Conservation (phyloP, 2,329 filamentous ascomycete species). For the Sarocladium strictum region DNA sequence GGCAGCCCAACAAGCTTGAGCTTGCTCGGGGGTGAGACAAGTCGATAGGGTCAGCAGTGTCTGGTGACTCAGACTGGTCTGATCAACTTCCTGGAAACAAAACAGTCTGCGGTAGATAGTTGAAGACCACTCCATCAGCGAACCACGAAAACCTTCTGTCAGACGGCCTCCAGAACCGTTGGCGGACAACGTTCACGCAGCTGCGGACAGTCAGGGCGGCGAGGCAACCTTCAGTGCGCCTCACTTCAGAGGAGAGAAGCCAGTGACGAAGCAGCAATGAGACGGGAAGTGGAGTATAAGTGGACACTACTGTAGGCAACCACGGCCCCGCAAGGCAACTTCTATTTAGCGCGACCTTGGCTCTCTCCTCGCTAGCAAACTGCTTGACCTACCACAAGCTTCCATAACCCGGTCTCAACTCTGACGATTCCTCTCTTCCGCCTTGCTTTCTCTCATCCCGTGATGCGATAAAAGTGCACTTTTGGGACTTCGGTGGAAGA, state of each 20-base stretch:
- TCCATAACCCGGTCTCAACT: no score
- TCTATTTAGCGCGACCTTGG: background rate
- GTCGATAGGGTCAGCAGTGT: background rate
- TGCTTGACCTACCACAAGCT: background rate
- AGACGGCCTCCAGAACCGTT: no score
- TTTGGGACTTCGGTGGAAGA: background rate
- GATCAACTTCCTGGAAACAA: background rate
- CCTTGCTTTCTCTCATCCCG: background rate
- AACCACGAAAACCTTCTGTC: background rate
- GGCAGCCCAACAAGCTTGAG: background rate
- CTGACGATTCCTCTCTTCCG: background rate
- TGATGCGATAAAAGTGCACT: background rate
- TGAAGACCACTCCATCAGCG: background rate
- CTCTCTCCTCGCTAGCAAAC: background rate
- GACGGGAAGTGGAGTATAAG: background rate
- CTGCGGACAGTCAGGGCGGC: background rate
- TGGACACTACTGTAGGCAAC: background rate
- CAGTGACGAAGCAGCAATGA: background rate
- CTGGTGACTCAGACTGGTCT: background rate
- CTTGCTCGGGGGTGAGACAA: background rate
- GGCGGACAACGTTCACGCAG: background rate
- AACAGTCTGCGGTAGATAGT: background rate
- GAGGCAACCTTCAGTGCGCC: conserved; percentile 1
- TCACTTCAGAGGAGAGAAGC: background rate
- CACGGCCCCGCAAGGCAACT: conserved; percentile 8